Conservation (phyloP, 345 rosid genomes). For the Psidium guajava region DNA sequence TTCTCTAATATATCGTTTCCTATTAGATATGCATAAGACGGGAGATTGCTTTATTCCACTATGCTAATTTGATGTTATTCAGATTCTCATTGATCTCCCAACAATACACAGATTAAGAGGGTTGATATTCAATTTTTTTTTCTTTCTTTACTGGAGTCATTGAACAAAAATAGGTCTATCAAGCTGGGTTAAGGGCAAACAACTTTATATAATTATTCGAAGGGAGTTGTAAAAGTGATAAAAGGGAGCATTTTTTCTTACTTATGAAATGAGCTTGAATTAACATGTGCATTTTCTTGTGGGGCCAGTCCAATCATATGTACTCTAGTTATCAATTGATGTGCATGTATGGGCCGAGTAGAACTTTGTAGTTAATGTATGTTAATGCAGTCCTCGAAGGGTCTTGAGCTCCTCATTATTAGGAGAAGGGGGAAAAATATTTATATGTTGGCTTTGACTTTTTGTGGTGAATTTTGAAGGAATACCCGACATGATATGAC, state of each 20-base stretch:
- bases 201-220: too few relatives aligned
- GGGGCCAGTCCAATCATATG: background rate
- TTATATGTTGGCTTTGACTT: background rate
- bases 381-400: background rate
- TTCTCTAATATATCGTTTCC: too few relatives aligned
- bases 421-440: background rate
- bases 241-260: background rate
- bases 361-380: background rate
- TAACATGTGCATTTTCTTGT: background rate
- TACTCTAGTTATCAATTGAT: background rate
- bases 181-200: background rate
- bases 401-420: background rate
- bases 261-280: background rate
- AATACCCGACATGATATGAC: background rate
- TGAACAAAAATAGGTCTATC: background rate
- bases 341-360: background rate
- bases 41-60: too few relatives aligned
- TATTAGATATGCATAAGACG: too few relatives aligned
- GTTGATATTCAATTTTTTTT: background rate
- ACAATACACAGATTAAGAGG: background rate
- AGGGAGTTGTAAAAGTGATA: background rate
- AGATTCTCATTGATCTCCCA: too few relatives aligned
- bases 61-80: too few relatives aligned
- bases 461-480: background rate
- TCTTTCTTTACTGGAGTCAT: background rate